Conservation (phyloP, 2,329 filamentous ascomycete genomes). For the Nigrograna mackinnonii region DNA sequence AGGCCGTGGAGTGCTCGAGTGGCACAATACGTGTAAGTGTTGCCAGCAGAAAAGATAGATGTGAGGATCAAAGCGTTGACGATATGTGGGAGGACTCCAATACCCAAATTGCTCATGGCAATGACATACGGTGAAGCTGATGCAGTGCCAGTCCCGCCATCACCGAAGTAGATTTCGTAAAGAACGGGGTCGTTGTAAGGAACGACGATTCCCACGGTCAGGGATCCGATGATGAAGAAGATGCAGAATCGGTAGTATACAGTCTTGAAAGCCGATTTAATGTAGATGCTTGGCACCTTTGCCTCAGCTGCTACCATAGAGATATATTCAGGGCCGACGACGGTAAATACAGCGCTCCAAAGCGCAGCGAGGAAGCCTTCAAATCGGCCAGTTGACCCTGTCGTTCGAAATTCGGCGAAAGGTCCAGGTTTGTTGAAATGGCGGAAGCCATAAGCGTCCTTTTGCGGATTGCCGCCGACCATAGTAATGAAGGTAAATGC, state of each 20-base stretch:
- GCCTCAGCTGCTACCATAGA: slow-evolving; percentile 53
- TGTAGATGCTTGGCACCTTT: slow-evolving; percentile 47
- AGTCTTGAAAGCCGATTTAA: slow-evolving; percentile 53
- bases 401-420: slow-evolving; percentile 29
- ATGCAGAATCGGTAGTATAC: slow-evolving; percentile 50
- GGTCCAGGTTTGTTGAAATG: slow-evolving; percentile 46
- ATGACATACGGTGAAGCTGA: no score
- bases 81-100: slow-evolving; percentile 55
- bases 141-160: no score
- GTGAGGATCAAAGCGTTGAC: slow-evolving; percentile 56
- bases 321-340: slow-evolving; percentile 54
- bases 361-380: slow-evolving; percentile 43
- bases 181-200: slow-evolving; percentile 75
- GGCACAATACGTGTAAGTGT: no score
- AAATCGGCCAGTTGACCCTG: slow-evolving; percentile 15
- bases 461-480: slow-evolving; percentile 48
- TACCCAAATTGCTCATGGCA: slow-evolving; percentile 56
- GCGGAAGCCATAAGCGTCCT: slow-evolving; percentile 48
- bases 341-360: slow-evolving; percentile 49
- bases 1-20: not conserved
- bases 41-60: slow-evolving; percentile 49
- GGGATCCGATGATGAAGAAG: slow-evolving; percentile 51
- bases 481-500: slow-evolving; percentile 52
- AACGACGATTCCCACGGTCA: slow-evolving; percentile 48
- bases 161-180: no score